Conservation (phyloP, 441 rosid genomes). For the Erysimum cheiri region DNA sequence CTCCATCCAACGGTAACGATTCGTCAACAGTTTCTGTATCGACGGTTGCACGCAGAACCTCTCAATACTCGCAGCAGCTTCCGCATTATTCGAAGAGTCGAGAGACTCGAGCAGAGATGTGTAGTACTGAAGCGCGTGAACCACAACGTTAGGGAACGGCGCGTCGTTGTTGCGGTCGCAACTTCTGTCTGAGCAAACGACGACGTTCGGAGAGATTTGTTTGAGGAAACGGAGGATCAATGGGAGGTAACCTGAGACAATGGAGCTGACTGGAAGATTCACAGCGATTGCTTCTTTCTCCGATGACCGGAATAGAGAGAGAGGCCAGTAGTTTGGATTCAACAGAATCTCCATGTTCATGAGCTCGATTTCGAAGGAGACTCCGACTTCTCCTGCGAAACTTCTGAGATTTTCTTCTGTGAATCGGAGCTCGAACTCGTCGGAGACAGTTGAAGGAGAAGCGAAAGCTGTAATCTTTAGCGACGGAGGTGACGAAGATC, state of each 20-base stretch:
- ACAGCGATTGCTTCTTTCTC: conserved; percentile 56
- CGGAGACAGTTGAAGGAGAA: conserved; percentile 50
- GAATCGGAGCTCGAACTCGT: conserved; percentile 60
- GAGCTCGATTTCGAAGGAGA: conserved; percentile 63
- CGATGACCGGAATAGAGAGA: conserved; percentile 36
- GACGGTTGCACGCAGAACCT: conserved; percentile 63
- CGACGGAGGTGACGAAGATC: conserved; percentile 26
- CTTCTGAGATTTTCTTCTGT: conserved; percentile 61
- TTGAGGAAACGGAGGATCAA: conserved; percentile 58
- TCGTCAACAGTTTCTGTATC: conserved; percentile 56
- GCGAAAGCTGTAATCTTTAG: conserved; percentile 67
- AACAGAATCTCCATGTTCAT: conserved; percentile 52
- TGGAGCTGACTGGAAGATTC: conserved; percentile 59
- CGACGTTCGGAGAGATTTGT: conserved; percentile 67
- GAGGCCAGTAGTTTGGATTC: conserved; percentile 50
- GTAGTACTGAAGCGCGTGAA: conserved; percentile 60
- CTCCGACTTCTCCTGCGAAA: conserved; percentile 54
- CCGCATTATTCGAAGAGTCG: conserved; percentile 40
- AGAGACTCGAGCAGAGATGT: conserved; percentile 65
- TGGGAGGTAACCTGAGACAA: conserved; percentile 50
- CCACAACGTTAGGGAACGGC: conserved; percentile 63
- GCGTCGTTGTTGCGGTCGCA: conserved; percentile 60
- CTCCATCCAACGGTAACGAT: conserved; percentile 54
- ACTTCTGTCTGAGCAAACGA: conserved; percentile 69
- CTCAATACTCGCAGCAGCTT: conserved; percentile 56